Evolutionary conservation across 225 moss, liverwort and hornwort genomes (phyloP).

Genomic region (Climacium dendroides): DNA sequence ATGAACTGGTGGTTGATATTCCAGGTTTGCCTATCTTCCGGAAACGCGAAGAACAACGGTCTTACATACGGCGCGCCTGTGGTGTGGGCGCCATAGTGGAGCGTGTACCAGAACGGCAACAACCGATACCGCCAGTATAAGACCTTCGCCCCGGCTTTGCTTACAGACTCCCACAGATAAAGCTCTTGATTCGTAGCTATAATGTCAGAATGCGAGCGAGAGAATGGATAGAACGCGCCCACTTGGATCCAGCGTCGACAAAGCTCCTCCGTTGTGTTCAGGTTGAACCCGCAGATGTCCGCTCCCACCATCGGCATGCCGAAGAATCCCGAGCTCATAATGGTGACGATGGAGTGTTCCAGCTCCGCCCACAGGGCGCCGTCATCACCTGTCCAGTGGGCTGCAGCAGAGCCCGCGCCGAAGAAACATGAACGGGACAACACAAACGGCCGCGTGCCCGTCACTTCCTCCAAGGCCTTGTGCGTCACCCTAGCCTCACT

Average conservation of each 20-base stretch:
- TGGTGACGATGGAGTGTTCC: conserved; percentile 22
- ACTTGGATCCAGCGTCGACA: conserved; percentile 63
- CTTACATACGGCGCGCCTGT: conserved; percentile 52
- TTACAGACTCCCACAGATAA: conserved; percentile 61
- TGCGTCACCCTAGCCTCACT: conserved; percentile 31
- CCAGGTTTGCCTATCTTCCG: conserved; percentile 35
- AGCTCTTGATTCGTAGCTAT: conserved; percentile 41
- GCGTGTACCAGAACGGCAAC: conserved; percentile 68
- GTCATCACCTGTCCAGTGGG: conserved; percentile 82
- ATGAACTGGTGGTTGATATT: conserved; percentile 50
- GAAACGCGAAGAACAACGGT: conserved; percentile 56
- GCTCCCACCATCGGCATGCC: conserved; percentile 83
- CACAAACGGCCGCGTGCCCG: conserved; percentile 47
- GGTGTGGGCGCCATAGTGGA: conserved; percentile 42
- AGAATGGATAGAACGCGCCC: conserved; percentile 74
- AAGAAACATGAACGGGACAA: conserved; percentile 54
- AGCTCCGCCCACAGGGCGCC: conserved; percentile 49
- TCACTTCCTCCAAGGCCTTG: conserved; percentile 13
- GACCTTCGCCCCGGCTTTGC: conserved; percentile 7
- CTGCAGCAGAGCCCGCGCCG: conserved; percentile 47
- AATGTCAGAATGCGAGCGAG: conserved; percentile 45
- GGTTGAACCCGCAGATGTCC: conserved; percentile 68
- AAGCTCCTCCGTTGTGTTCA: conserved; percentile 49
- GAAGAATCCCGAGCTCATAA: conserved; percentile 55
- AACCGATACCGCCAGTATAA: conserved; percentile 53